Evolutionary conservation across 805 yeast species (phyloP).

Genomic region (Metschnikowia continentalis): DNA sequence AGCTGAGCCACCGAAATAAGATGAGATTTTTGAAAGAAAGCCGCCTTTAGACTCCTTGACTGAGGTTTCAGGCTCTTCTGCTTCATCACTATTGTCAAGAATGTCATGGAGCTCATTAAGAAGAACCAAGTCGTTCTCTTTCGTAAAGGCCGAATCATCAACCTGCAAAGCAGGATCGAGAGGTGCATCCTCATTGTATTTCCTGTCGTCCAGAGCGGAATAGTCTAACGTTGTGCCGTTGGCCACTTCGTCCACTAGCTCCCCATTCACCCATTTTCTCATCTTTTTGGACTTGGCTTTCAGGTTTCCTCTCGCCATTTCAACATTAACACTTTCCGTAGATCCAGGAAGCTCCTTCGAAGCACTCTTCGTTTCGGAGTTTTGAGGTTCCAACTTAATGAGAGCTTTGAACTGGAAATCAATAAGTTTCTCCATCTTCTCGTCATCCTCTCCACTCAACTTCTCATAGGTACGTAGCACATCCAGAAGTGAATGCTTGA

Average conservation of each 20-base stretch:
- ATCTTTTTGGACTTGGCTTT: constrained; percentile 23
- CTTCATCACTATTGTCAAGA: constrained; percentile 28
- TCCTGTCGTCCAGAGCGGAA: constrained; percentile 17
- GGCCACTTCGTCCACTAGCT: constrained; percentile 26
- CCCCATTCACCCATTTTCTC: constrained; percentile 43
- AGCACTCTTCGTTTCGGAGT: too few relatives aligned
- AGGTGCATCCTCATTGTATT: constrained; percentile 10
- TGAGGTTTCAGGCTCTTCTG: constrained; percentile 16
- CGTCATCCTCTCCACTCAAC: constrained; percentile 23
- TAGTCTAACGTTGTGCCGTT: constrained; percentile 28
- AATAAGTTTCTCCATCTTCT: constrained; percentile 30
- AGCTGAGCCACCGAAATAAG: constrained; percentile 35
- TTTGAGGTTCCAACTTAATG: constrained; percentile 24
- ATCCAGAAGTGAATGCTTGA: constrained; percentile 28
- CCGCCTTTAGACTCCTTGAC: constrained; percentile 13
- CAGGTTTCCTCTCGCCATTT: constrained; percentile 8
- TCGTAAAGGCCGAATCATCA: constrained; percentile 31
- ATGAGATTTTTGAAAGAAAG: constrained; percentile 32
- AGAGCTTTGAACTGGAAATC: constrained; percentile 38
- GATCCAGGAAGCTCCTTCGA: background rate
- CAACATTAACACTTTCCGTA: background rate
- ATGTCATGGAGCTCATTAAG: constrained; percentile 40
- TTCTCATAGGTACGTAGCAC: constrained; percentile 31
- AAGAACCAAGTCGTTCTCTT: constrained; percentile 37
- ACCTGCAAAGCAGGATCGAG: constrained; percentile 5